Conservation (phyloP, 768 basidiomycete species). For the Auriculariales sp. region DNA sequence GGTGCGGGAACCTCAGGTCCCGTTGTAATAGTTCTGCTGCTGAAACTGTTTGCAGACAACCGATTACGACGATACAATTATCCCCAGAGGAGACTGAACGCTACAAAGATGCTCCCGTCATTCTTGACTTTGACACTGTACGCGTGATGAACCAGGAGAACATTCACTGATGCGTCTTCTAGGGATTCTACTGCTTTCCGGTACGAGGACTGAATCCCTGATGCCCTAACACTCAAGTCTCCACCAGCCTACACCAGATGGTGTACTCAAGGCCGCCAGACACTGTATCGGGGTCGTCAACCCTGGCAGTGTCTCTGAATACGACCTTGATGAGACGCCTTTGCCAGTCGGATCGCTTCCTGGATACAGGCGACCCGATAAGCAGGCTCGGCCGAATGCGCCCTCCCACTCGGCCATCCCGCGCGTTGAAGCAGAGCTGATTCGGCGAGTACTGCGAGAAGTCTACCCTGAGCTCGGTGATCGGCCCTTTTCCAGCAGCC, state of each 20-base stretch:
- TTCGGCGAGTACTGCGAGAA: slow-evolving; percentile 36
- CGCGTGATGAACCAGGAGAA: too few species aligned
- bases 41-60: slow-evolving; percentile 38
- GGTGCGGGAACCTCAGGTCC: slow-evolving; percentile 31
- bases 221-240: background rate
- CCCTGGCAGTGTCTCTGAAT: slow-evolving; percentile 6
- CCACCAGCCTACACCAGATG: slow-evolving; percentile 46
- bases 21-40: background rate
- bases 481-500: slow-evolving; percentile 54
- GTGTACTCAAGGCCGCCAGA: slow-evolving; percentile 64
- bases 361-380: slow-evolving; percentile 51
- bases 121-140: slow-evolving; percentile 57
- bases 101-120: slow-evolving; percentile 52
- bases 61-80: slow-evolving; percentile 65
- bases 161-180: too few species aligned
- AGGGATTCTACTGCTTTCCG: slow-evolving; percentile 78
- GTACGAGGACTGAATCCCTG: slow-evolving; percentile 23
- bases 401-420: slow-evolving; percentile 41
- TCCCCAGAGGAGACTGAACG: slow-evolving; percentile 44
- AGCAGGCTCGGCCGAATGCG: slow-evolving; percentile 29
- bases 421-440: slow-evolving; percentile 26
- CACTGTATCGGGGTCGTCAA: slow-evolving; percentile 64
- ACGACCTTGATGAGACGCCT: slow-evolving; percentile 14
- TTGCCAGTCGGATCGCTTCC: slow-evolving; percentile 45
- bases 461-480: slow-evolving; percentile 69